Evolutionary conservation across 2,329 filamentous ascomycete species (phyloP).

Genomic region (Cytospora chrysosperma): DNA sequence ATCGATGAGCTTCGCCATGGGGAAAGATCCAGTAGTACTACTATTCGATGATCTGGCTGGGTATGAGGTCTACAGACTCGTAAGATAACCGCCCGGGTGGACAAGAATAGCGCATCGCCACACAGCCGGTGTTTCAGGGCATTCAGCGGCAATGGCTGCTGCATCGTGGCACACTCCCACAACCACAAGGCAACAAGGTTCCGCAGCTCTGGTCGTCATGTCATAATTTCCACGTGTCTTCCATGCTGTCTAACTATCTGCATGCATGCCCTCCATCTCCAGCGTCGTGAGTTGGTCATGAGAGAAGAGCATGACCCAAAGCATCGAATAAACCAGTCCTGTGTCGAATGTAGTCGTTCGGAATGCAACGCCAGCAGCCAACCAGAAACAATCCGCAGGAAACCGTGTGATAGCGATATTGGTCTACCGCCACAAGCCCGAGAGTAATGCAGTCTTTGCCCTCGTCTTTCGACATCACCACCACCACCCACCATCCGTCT

Average conservation of each 20-base stretch:
- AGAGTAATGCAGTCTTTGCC: conserved; percentile 2
- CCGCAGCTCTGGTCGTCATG: background rate
- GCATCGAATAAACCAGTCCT: conserved; percentile 13
- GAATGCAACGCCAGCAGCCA: conserved; percentile 26
- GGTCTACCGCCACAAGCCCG: conserved; percentile 13
- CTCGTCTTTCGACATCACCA: conserved; percentile 6
- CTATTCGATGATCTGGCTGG: background rate
- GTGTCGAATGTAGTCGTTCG: conserved; percentile 16
- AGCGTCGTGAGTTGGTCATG: conserved; percentile 16
- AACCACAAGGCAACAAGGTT: background rate
- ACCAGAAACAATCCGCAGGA: conserved; percentile 16
- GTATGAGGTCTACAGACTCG: background rate
- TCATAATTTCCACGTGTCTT: conserved; percentile 24
- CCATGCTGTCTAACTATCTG: conserved; percentile 26
- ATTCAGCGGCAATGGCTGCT: background rate
- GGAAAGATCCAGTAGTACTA: too few species aligned
- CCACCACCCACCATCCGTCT: conserved; percentile 6
- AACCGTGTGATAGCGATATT: conserved; percentile 12
- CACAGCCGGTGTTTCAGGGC: background rate
- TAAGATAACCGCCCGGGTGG: too few species aligned
- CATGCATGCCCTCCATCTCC: conserved; percentile 21
- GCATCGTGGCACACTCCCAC: background rate
- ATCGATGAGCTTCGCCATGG: background rate
- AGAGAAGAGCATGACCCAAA: conserved; percentile 22
- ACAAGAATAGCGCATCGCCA: background rate